Percentiles rank a stretch among this genome's conserved stretches.
phyloP scores from a whole-genome alignment of 2,329 filamentous ascomycete genomes.

The Cercospora sesami region DNA sequence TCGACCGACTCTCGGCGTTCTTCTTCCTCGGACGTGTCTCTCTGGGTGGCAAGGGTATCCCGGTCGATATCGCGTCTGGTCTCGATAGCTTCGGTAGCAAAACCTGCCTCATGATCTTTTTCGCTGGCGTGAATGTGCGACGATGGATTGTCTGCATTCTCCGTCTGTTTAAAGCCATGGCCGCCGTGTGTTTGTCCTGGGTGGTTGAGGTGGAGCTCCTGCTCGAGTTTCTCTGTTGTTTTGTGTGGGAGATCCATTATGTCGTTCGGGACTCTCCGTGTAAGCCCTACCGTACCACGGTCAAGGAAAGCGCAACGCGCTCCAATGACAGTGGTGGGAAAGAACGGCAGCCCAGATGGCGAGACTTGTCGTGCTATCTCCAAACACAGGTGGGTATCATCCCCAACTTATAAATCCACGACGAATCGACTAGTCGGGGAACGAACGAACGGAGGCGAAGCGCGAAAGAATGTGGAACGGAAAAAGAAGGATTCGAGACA shows the following conservation, averaged over 20 bases:
- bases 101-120: constrained; percentile 9
- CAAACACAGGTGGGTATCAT: constrained; percentile 2
- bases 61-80: constrained; percentile 17
- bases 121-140: constrained; percentile 13
- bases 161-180: constrained; percentile 18
- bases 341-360: constrained; percentile 4
- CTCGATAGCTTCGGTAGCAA: constrained; percentile 20
- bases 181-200: constrained; percentile 31
- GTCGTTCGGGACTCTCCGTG: too few relatives aligned
- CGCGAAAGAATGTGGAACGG: constrained; percentile 2
- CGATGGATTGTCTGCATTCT: constrained; percentile 18
- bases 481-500: constrained; percentile 2
- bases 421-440: neutral
- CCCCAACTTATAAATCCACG: neutral
- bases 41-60: constrained; percentile 12
- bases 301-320: neutral
- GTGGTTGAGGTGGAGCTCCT: constrained; percentile 31
- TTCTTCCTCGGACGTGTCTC: constrained; percentile 14
- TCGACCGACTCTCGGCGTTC: constrained; percentile 2
- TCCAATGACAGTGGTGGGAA: constrained; percentile 3
- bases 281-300: neutral
- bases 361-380: neutral
- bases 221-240: constrained; percentile 27
- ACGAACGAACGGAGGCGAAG: neutral
- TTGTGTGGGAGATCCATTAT: too few relatives aligned